Base-by-base conservation (phyloP, 2,329 filamentous ascomycete genomes). In the Calonectria hawksworthii region DNA sequence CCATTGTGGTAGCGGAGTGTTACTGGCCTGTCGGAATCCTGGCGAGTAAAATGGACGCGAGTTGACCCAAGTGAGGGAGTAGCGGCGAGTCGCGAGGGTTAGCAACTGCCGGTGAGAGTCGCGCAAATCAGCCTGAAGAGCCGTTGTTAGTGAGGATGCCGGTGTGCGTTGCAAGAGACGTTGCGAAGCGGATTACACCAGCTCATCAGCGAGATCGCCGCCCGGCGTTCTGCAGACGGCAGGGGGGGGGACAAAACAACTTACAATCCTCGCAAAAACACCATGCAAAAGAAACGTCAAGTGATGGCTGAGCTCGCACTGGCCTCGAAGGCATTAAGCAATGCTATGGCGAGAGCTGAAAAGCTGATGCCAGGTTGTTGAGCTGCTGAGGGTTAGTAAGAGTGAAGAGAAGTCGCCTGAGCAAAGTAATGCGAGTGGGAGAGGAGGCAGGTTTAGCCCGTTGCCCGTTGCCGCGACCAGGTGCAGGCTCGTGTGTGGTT, bases 1-100 rank as follows among this genome's bases (percentile, higher is more conserved):
- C 85, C 88, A 90, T 90, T 75, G 74, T 72, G 69, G 65, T 51
- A 32, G 41, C 61, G 47, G 34, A 70, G 47, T 50, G 64, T 65
- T 41, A 63, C 41, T 74, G 61, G 56, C 52, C 56, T 26, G 36
- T 44, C 61, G 52, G 52, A 61, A 16, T 41, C 32, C 74, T 68
- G 66, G 23, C 34, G 44, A 36, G 52, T 72, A 67, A 44, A 47
- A 63, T 38, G 63, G 68, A 52, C 34, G 47, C 52, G 63, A 71
- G 47, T 72, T 59, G 44, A 69, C 69, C 52, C 52, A 54, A 30
- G 41, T 11, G n/a, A 69, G 36, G 26, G 51, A 73, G 65, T 8
- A 18, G 38, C 51, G 65, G 72, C 56, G 64, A 72, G 73, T 76
- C 68, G 74, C 70, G 44, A 67, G 26, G 67, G 64, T 80, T 63